A percentile compares a stretch with the other conserved stretches of the same genome.
These are phyloP conservation scores for Cercophora newfieldiana DNA, from an alignment of 495 filamentous ascomycete genomes.

Conservation along the genomic window DNA sequence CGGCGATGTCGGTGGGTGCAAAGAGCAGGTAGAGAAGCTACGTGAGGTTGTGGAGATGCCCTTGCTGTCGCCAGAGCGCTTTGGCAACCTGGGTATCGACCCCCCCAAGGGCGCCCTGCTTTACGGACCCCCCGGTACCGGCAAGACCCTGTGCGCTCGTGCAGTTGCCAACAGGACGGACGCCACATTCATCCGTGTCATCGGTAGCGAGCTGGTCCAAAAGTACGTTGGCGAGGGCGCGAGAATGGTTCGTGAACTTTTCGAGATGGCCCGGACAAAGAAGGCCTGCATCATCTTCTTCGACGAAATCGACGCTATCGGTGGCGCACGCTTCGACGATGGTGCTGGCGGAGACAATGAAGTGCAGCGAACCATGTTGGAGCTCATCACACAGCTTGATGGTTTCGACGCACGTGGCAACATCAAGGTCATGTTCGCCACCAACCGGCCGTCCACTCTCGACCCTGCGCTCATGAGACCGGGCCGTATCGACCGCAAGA, in stretches of 20 bases:
- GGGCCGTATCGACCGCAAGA: constrained; percentile 97
- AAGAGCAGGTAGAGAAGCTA: constrained; percentile 99
- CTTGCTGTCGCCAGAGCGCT: constrained; percentile 90
- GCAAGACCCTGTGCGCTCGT: constrained; percentile 96
- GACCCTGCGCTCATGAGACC: constrained; percentile 97
- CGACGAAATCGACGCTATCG: constrained; percentile 97
- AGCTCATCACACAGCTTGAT: constrained; percentile 96
- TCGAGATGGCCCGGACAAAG: constrained; percentile 99
- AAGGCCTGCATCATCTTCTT: constrained; percentile 99
- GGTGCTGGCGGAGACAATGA: constrained; percentile 98
- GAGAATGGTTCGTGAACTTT: constrained; percentile 96
- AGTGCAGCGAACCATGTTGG: constrained; percentile 98
- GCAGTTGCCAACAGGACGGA: constrained; percentile 97
- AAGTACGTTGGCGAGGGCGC: constrained; percentile 99
- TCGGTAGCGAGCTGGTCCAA: constrained; percentile 94
- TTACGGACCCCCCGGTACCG: constrained; percentile 95
- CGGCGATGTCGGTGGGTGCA: constrained; percentile 97
- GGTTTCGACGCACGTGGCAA: constrained; percentile 97
- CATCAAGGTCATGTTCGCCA: constrained; percentile 99
- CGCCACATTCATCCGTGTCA: constrained; percentile 97
- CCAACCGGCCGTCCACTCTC: constrained; percentile 92
- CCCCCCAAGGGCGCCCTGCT: constrained; percentile 96
- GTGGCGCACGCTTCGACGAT: constrained; percentile 97
- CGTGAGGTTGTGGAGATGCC: constrained; percentile 99
- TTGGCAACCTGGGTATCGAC: constrained; percentile 96